These are phyloP conservation scores for Candolleomyces aberdarensis DNA, from an alignment of 768 basidiomycete species.

Conservation along the genomic window DNA sequence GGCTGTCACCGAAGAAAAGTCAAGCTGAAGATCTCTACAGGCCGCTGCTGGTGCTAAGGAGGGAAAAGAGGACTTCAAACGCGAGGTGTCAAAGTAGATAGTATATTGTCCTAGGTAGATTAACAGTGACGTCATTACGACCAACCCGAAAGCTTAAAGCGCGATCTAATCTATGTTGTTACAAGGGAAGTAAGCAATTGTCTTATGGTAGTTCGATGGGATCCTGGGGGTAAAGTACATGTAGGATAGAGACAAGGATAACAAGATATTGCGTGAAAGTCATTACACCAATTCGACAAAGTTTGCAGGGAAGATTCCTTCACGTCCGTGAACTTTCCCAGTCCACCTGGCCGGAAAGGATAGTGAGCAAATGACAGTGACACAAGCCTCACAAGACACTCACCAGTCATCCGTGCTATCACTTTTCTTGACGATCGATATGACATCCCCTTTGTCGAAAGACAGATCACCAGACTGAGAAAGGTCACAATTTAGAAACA, in stretches of 20 bases:
- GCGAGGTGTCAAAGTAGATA: slow-evolving; percentile 18
- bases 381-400: slow-evolving; percentile 13
- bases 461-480: slow-evolving; percentile 70
- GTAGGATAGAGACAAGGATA: not conserved
- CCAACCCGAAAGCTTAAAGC: too few relatives aligned
- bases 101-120: not conserved
- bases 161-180: not conserved
- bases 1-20: not conserved
- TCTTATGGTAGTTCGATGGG: too few relatives aligned
- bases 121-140: not conserved
- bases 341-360: slow-evolving; percentile 58
- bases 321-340: slow-evolving; percentile 55
- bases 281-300: slow-evolving; percentile 64
- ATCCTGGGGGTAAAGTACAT: too few relatives aligned
- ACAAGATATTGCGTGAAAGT: too few relatives aligned
- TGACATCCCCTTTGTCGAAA: slow-evolving; percentile 74
- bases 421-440: slow-evolving; percentile 65
- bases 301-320: slow-evolving; percentile 81
- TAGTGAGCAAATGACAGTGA: not conserved
- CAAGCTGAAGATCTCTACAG: slow-evolving; percentile 17
- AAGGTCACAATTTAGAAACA: slow-evolving; percentile 7
- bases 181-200: not conserved
- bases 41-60: slow-evolving; percentile 30
- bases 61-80: slow-evolving; percentile 33
- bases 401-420: slow-evolving; percentile 75